Conservation (phyloP, 2,329 filamentous ascomycete genomes). For the Colletotrichum liaoningense region DNA sequence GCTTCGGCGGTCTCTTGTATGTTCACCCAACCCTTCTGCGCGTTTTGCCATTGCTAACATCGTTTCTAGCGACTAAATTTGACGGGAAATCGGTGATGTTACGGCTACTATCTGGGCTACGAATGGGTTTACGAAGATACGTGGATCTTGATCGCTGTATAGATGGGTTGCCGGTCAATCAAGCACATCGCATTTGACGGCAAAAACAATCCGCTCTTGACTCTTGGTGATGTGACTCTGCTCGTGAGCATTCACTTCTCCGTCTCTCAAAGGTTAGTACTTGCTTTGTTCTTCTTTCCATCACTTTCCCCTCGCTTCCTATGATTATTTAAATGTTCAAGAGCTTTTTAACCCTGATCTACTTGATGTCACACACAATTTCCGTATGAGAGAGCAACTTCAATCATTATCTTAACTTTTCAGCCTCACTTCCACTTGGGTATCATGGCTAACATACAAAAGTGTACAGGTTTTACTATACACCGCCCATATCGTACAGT, state of each 20-base stretch:
- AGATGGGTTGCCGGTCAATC: constrained; percentile 59
- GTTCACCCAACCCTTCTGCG: constrained; percentile 41
- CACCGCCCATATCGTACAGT: constrained; percentile 14
- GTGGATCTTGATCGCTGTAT: constrained; percentile 57
- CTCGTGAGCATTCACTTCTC: constrained; percentile 22
- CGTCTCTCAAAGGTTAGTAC: constrained; percentile 57
- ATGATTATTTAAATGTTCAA: constrained; percentile 70
- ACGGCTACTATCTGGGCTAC: constrained; percentile 54
- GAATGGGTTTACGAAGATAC: constrained; percentile 56
- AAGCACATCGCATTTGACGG: constrained; percentile 44
- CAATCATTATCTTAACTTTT: constrained; percentile 38
- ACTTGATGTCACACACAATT: constrained; percentile 68
- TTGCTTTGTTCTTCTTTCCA: constrained; percentile 28
- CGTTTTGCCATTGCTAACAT: constrained; percentile 49
- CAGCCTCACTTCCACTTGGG: constrained; percentile 38
- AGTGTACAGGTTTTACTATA: constrained; percentile 26
- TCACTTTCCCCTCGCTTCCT: constrained; percentile 44
- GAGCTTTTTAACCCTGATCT: constrained; percentile 78
- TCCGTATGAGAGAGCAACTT: constrained; percentile 64
- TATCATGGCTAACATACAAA: constrained; percentile 52
- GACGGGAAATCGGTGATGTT: constrained; percentile 52
- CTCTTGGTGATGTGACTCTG: constrained; percentile 43
- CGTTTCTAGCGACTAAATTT: constrained; percentile 63
- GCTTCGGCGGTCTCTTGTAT: constrained; percentile 86
- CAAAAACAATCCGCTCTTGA: constrained; percentile 31